Evolutionary conservation across 1,284 basidiomycete genomes (phyloP).

Genomic region (Ceratobasidium sp.): DNA sequence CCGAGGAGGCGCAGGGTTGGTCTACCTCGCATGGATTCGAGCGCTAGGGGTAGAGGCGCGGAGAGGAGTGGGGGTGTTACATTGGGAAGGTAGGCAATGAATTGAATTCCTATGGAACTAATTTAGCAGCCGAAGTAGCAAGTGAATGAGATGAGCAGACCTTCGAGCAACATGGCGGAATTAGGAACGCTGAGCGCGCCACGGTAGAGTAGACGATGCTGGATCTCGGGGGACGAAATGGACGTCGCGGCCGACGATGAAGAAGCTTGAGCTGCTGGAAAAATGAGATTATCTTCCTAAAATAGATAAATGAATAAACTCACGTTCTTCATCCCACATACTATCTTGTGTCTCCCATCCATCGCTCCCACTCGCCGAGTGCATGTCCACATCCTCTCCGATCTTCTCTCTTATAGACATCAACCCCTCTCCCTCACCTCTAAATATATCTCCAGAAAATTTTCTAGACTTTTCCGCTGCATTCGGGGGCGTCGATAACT

Average conservation of each 20-base stretch:
- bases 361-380: slow-evolving; percentile 1
- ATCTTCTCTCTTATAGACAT: slow-evolving; percentile 2
- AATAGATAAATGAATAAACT: background rate
- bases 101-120: slow-evolving; percentile 63
- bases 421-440: background rate
- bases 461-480: background rate
- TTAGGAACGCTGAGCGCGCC: slow-evolving; percentile 81
- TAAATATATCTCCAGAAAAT: background rate
- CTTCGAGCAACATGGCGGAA: slow-evolving; percentile 77
- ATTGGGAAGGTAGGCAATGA: slow-evolving; percentile 61
- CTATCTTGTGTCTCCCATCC: slow-evolving; percentile 40
- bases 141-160: slow-evolving; percentile 53
- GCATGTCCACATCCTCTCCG: slow-evolving; percentile 23
- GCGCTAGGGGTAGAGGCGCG: slow-evolving; percentile 75
- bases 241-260: slow-evolving; percentile 11
- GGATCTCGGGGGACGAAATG: slow-evolving; percentile 13
- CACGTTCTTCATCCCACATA: slow-evolving; percentile 24
- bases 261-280: background rate
- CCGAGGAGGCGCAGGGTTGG: slow-evolving; percentile 73
- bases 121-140: background rate
- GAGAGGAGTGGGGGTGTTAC: slow-evolving; percentile 64
- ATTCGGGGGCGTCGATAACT: slow-evolving; percentile 4
- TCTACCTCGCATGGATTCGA: slow-evolving; percentile 85
- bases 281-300: background rate
- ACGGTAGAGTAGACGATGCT: slow-evolving; percentile 72